Conservation (phyloP, 306 rosid species). For the Hippophae tibetana region DNA sequence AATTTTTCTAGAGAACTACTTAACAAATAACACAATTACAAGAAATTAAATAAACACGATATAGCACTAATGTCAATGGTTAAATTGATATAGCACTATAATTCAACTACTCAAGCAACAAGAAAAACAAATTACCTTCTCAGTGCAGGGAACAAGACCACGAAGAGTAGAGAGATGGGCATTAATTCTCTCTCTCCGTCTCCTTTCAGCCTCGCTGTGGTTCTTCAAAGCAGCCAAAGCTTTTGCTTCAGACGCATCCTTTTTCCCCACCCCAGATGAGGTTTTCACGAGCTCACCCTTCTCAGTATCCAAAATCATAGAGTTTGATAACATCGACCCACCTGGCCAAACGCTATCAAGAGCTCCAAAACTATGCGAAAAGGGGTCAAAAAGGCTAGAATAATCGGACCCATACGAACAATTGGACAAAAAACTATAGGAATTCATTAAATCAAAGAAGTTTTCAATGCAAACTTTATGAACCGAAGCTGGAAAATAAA, state of each 20-base stretch:
- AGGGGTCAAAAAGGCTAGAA: slow-evolving; percentile 23
- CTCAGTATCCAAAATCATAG: slow-evolving; percentile 46
- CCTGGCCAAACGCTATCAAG: slow-evolving; percentile 16
- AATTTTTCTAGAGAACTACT: no score
- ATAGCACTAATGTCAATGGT: background rate
- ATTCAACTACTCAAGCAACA: background rate
- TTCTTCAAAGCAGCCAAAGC: slow-evolving; percentile 65
- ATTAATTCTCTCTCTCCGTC: slow-evolving; percentile 85
- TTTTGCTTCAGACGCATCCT: slow-evolving; percentile 48
- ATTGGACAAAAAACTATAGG: slow-evolving; percentile 22
- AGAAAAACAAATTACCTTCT: slow-evolving; percentile 37
- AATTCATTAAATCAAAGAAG: slow-evolving; percentile 21
- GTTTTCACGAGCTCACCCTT: slow-evolving; percentile 54
- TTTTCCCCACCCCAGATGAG: slow-evolving; percentile 37
- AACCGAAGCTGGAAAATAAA: slow-evolving; percentile 26
- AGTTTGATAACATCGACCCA: slow-evolving; percentile 28
- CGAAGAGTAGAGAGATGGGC: slow-evolving; percentile 73
- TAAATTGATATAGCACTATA: background rate
- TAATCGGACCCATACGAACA: slow-evolving; percentile 25
- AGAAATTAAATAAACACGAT: background rate
- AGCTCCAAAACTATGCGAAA: slow-evolving; percentile 19
- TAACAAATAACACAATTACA: no score
- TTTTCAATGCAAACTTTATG: slow-evolving; percentile 6
- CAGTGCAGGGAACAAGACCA: slow-evolving; percentile 45
- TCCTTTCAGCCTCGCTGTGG: slow-evolving; percentile 83